Evolutionary conservation across 1,139 yeast genomes (phyloP).

Genomic region (Lodderomyces oxycetoniae): DNA sequence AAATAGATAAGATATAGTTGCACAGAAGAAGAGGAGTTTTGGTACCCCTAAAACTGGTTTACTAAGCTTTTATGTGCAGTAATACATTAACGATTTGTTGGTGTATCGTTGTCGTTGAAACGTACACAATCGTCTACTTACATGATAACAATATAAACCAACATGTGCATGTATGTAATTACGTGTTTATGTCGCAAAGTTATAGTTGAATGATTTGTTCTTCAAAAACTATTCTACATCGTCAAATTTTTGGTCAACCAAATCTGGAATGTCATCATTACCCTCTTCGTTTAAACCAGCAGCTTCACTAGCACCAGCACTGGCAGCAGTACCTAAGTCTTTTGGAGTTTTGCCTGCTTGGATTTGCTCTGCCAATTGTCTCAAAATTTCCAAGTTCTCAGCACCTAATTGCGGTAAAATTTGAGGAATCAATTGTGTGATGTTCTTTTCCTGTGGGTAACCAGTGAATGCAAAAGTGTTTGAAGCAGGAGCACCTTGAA

Average conservation of each 20-base stretch:
- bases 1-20: no score
- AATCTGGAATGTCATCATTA: constrained; percentile 84
- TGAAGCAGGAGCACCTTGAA: constrained; percentile 86
- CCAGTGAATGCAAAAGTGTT: constrained; percentile 96
- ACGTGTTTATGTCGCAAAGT: no score
- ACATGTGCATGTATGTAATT: no score
- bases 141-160: no score
- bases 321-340: constrained; percentile 46
- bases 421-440: constrained; percentile 91
- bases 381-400: constrained; percentile 86
- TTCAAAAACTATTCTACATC: constrained; percentile 66
- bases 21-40: no score
- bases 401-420: constrained; percentile 96
- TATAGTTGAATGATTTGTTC: no score
- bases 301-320: constrained; percentile 30
- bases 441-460: constrained; percentile 87
- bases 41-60: no score
- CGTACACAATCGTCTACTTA: no score
- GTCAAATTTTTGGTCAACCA: constrained; percentile 93
- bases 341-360: constrained; percentile 57
- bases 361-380: constrained; percentile 86
- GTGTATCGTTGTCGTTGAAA: no score
- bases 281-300: constrained; percentile 46
- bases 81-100: no score
- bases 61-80: no score